These are phyloP conservation scores for Rhodomyrtus psidioides DNA, from an alignment of 441 rosid genomes.

Conservation along the genomic window DNA sequence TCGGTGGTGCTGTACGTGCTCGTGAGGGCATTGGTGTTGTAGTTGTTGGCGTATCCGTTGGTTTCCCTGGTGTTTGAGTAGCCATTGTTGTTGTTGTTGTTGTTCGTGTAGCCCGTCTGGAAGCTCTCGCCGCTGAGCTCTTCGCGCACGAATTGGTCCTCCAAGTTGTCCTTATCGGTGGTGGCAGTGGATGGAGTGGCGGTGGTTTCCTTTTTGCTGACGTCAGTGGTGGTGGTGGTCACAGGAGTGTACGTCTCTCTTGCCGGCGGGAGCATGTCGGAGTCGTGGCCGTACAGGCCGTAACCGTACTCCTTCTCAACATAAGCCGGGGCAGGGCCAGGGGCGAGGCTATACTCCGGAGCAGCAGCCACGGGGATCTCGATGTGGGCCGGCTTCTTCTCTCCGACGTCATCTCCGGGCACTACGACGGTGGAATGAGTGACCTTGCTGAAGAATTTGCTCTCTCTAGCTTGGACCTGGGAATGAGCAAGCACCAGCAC, in stretches of 20 bases:
- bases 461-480: conserved; percentile 1
- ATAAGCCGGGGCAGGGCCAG: conserved; percentile 11
- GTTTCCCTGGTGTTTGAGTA: not conserved
- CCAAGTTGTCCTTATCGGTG: not conserved
- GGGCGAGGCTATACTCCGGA: conserved; percentile 1
- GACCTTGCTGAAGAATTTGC: conserved; percentile 33
- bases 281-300: conserved; percentile 39
- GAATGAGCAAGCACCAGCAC: not conserved
- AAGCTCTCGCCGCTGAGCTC: conserved; percentile 20
- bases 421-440: conserved; percentile 8
- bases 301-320: conserved; percentile 18
- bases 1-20: conserved; percentile 3
- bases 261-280: not conserved
- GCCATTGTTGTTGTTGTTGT: not conserved
- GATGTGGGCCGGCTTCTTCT: not conserved
- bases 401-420: not conserved
- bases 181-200: not conserved
- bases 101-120: conserved; percentile 10
- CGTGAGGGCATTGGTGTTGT: conserved; percentile 2
- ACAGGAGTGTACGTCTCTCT: not conserved
- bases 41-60: not conserved
- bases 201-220: not conserved
- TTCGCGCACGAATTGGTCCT: conserved; percentile 10
- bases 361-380: not conserved
- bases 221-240: not conserved